A percentile compares a stretch with the other conserved stretches of the same genome.
phyloP scores from a whole-genome alignment of 345 rosid genomes.

The Lumnitzera littorea region DNA sequence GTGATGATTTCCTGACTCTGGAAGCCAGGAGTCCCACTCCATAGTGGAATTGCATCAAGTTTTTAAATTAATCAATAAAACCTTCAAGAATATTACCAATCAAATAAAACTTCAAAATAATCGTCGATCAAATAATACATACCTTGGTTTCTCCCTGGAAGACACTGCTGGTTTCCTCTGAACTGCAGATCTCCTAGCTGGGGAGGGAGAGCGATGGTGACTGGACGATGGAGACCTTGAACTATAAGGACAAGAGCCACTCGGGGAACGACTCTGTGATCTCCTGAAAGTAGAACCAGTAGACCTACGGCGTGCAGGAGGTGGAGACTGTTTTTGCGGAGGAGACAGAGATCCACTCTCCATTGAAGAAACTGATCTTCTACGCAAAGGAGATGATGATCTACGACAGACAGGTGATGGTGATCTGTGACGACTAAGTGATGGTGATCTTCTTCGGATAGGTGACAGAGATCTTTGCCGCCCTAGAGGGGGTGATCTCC shows the following conservation, averaged over 20 bases:
- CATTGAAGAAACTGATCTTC: constrained; percentile 29
- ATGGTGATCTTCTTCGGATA: constrained; percentile 30
- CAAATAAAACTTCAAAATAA: background rate
- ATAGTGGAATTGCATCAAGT: no score
- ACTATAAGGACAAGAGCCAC: constrained; percentile 28
- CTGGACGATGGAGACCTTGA: constrained; percentile 46
- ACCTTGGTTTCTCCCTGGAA: constrained; percentile 49
- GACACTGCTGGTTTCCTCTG: constrained; percentile 35
- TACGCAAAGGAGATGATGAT: constrained; percentile 13
- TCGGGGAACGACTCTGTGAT: constrained; percentile 30
- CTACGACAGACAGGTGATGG: constrained; percentile 17
- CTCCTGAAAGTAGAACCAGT: constrained; percentile 29
- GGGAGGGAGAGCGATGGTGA: constrained; percentile 34
- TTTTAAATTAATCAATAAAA: no score
- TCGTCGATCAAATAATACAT: background rate
- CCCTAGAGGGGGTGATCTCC: constrained; percentile 7
- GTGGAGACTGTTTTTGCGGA: constrained; percentile 18
- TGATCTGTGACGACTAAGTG: constrained; percentile 19
- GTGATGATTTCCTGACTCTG: no score
- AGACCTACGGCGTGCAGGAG: constrained; percentile 24
- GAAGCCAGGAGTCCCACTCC: no score
- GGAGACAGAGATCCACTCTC: constrained; percentile 36
- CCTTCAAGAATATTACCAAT: no score
- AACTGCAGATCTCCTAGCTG: constrained; percentile 29
- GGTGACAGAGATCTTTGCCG: constrained; percentile 12